phyloP scores from a whole-genome alignment of 148 eudicot genomes.

The Persicaria tinctoria region DNA sequence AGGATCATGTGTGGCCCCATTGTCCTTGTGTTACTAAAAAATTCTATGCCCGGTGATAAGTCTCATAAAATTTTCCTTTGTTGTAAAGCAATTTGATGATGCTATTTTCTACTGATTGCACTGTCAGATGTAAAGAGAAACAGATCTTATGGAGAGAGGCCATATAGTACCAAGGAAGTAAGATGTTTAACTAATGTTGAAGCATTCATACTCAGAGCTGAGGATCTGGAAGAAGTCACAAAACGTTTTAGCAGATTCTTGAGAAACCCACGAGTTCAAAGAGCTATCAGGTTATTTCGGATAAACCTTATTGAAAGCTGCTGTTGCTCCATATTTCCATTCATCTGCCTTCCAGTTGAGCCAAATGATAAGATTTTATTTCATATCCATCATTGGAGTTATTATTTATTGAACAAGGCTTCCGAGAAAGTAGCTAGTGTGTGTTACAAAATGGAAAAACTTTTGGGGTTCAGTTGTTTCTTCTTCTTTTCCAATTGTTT shows the following conservation, averaged over 20 bases:
- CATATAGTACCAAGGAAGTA: conserved; percentile 49
- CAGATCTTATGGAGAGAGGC: conserved; percentile 36
- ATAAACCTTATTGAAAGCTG: background rate
- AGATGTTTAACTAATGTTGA: conserved; percentile 67
- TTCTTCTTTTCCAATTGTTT: background rate
- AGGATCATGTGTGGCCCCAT: no score
- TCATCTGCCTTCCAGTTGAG: background rate
- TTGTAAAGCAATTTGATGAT: background rate
- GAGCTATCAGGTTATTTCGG: conserved; percentile 51
- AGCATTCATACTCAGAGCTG: conserved; percentile 53
- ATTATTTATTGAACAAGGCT: background rate
- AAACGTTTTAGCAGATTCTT: conserved; percentile 57
- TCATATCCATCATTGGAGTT: background rate
- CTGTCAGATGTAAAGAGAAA: conserved; percentile 48
- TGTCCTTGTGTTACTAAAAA: background rate
- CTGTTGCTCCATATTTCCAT: background rate
- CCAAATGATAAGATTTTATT: background rate
- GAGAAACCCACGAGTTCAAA: conserved; percentile 56
- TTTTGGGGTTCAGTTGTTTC: background rate
- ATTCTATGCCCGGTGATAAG: background rate
- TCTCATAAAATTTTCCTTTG: background rate
- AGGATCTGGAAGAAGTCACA: conserved; percentile 72
- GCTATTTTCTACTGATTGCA: background rate
- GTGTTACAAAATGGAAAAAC: background rate
- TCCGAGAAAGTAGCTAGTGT: no score